Conservation (phyloP, 495 filamentous ascomycete genomes). For the Penicillium flavigenum region DNA sequence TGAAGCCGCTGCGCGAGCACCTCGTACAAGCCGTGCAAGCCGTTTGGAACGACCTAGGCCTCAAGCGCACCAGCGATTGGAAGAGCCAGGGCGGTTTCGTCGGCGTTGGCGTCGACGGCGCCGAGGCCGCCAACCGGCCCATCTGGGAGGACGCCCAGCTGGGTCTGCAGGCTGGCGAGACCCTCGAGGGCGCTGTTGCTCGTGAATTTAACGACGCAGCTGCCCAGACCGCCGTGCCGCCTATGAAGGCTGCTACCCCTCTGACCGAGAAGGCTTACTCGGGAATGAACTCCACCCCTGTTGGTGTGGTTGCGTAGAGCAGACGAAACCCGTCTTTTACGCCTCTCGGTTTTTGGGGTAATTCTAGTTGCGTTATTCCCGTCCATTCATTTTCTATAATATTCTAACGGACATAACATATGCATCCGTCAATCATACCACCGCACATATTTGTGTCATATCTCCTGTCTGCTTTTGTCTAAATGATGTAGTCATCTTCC, state of each 20-base stretch:
- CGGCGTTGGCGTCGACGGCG: slow-evolving; percentile 74
- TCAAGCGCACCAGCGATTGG: slow-evolving; percentile 92
- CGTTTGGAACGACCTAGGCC: slow-evolving; percentile 82
- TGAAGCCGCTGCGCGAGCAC: slow-evolving; percentile 74
- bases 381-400: slow-evolving; percentile 17
- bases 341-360: slow-evolving; percentile 11
- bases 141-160: slow-evolving; percentile 91
- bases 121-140: slow-evolving; percentile 56
- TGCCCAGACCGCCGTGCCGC: slow-evolving; percentile 16
- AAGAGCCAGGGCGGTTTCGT: slow-evolving; percentile 88
- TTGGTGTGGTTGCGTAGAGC: slow-evolving; percentile 39
- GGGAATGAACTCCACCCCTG: slow-evolving; percentile 27
- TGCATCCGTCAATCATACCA: slow-evolving; percentile 10
- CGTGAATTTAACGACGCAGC: slow-evolving; percentile 38
- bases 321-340: neutral
- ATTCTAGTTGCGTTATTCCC: slow-evolving; percentile 3
- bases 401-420: slow-evolving; percentile 6
- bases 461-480: slow-evolving; percentile 3
- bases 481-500: neutral
- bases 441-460: neutral
- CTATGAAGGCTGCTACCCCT: slow-evolving; percentile 34
- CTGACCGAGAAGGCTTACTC: slow-evolving; percentile 25
- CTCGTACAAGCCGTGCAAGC: slow-evolving; percentile 80
- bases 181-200: slow-evolving; percentile 38
- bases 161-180: slow-evolving; percentile 55